These are phyloP conservation scores for Ramaria rubella DNA, from an alignment of 768 basidiomycete genomes.

Conservation along the genomic window DNA sequence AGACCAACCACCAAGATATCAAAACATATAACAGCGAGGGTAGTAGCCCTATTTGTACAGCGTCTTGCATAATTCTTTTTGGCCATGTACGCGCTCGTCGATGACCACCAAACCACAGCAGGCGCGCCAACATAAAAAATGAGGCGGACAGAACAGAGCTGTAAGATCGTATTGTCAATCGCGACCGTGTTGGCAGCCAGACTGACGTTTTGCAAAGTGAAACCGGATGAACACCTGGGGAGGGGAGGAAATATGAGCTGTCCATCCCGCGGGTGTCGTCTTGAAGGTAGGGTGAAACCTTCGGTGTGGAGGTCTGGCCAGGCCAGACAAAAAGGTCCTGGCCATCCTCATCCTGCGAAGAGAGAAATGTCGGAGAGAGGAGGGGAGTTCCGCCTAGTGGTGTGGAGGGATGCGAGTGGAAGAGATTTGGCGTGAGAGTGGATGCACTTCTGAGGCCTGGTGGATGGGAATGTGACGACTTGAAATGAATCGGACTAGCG, in stretches of 20 bases:
- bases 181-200: not conserved
- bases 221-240: not conserved
- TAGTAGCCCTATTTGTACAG: not conserved
- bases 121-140: not conserved
- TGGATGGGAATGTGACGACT: conserved; percentile 4
- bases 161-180: not conserved
- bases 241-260: conserved; percentile 10
- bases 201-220: not conserved
- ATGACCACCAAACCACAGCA: not conserved
- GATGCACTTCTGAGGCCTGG: conserved; percentile 8
- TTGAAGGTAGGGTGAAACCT: not conserved
- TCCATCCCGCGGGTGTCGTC: conserved; percentile 1
- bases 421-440: not conserved
- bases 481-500: conserved; percentile 4
- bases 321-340: not conserved
- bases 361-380: not conserved
- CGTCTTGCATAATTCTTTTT: conserved; percentile 1
- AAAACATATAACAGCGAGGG: not conserved
- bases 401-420: conserved; percentile 1
- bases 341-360: not conserved
- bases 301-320: not conserved
- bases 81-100: conserved; percentile 5
- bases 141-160: not conserved
- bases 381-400: conserved; percentile 9
- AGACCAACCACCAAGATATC: not conserved